Percentiles rank a stretch among this genome's conserved stretches.
Evolutionary conservation across 2,329 filamentous ascomycete genomes (phyloP).

Genomic region (Onygena corvina): DNA sequence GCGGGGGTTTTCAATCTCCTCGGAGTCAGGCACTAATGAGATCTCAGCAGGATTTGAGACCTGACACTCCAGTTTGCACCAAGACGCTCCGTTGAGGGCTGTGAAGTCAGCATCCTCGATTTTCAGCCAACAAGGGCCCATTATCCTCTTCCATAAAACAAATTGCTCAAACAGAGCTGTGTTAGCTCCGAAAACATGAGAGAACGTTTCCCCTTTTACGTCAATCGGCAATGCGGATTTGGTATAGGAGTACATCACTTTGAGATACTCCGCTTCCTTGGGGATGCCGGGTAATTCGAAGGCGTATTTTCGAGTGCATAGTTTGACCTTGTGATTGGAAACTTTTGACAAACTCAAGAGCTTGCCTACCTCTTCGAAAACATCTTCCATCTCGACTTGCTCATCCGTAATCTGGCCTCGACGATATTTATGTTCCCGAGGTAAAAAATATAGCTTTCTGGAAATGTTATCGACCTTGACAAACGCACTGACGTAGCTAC

Average conservation of each 20-base stretch:
- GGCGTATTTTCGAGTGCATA: conserved; percentile 79
- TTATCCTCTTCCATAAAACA: conserved; percentile 96
- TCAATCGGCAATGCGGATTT: conserved; percentile 63
- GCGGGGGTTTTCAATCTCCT: conserved; percentile 70
- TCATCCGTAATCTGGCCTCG: conserved; percentile 59
- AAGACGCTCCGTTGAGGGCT: conserved; percentile 79
- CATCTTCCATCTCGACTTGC: conserved; percentile 72
- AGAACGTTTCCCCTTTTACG: conserved; percentile 73
- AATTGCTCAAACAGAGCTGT: conserved; percentile 96
- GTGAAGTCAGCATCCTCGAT: conserved; percentile 77
- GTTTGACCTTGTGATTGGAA: conserved; percentile 85
- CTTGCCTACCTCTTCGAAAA: conserved; percentile 77
- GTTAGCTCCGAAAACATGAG: conserved; percentile 84
- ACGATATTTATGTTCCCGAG: conserved; percentile 51
- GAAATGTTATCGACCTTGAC: conserved; percentile 91
- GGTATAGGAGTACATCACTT: conserved; percentile 89
- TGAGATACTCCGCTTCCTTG: conserved; percentile 81
- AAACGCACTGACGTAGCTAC: conserved; percentile 76
- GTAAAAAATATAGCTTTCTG: conserved; percentile 85
- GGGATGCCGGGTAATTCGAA: conserved; percentile 84
- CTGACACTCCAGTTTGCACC: conserved; percentile 88
- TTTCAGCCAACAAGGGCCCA: conserved; percentile 95
- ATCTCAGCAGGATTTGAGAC: conserved; percentile 68
- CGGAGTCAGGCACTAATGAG: conserved; percentile 58
- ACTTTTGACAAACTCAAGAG: conserved; percentile 83